These are phyloP conservation scores for Kazachstania psychrophila DNA, from an alignment of 805 yeast genomes.

Conservation along the genomic window DNA sequence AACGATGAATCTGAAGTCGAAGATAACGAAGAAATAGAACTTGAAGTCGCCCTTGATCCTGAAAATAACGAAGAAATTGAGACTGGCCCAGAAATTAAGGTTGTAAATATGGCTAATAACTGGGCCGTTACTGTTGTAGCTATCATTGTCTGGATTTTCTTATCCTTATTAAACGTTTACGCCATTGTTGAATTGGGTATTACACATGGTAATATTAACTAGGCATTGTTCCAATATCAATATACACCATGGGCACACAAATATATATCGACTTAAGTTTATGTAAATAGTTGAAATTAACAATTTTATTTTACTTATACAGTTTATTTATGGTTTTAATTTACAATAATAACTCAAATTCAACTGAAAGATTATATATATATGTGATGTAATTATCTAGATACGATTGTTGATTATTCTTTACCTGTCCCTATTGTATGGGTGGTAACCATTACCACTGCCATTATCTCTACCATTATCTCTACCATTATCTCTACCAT, in stretches of 20 bases:
- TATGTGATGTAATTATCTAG: not conserved
- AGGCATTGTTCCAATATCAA: no score
- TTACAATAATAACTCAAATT: no score
- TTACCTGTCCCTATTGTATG: conserved; percentile 21
- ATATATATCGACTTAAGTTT: no score
- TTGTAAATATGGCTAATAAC: conserved; percentile 52
- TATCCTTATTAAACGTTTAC: conserved; percentile 63
- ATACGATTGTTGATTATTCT: no score
- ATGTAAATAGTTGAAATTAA: no score
- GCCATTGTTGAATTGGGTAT: conserved; percentile 36
- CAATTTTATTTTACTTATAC: no score
- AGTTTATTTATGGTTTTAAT: no score
- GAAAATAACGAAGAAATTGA: conserved; percentile 10
- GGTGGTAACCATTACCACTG: conserved; percentile 26
- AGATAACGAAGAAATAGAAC: conserved; percentile 5
- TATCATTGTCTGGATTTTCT: conserved; percentile 56
- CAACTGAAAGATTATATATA: no score
- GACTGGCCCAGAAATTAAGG: conserved; percentile 16
- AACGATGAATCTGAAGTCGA: conserved; percentile 5
- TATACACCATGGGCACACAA: no score
- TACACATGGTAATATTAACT: conserved; percentile 21
- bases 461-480: conserved; percentile 13
- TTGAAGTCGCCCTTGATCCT: conserved; percentile 8
- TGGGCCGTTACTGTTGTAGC: conserved; percentile 47
- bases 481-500: conserved; percentile 19